These are phyloP conservation scores for Termitomyces sp. DNA, from an alignment of 768 basidiomycete genomes.

Conservation along the genomic window DNA sequence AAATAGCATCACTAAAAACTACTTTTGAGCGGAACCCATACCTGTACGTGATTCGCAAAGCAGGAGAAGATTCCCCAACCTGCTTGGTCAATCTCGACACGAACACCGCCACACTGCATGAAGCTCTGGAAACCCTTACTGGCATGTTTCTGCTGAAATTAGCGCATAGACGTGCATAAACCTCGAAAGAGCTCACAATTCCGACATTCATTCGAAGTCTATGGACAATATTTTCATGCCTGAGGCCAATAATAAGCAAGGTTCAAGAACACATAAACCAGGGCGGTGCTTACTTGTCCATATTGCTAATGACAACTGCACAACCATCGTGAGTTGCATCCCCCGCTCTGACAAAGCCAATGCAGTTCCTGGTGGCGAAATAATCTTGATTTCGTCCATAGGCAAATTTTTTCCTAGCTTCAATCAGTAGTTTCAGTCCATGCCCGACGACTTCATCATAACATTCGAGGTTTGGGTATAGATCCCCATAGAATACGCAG, in stretches of 20 bases:
- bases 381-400: slow-evolving; percentile 65
- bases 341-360: slow-evolving; percentile 74
- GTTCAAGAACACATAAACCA: background rate
- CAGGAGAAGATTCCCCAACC: slow-evolving; percentile 70
- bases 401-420: slow-evolving; percentile 59
- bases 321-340: slow-evolving; percentile 52
- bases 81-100: slow-evolving; percentile 39
- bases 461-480: slow-evolving; percentile 69
- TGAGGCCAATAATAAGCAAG: slow-evolving; percentile 5
- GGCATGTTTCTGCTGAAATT: slow-evolving; percentile 26
- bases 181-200: slow-evolving; percentile 34
- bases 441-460: slow-evolving; percentile 48
- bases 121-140: slow-evolving; percentile 41
- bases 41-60: slow-evolving; percentile 46
- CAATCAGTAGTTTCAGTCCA: slow-evolving; percentile 51
- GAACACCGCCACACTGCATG: slow-evolving; percentile 40
- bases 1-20: background rate
- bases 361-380: slow-evolving; percentile 51
- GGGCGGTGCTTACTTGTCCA: slow-evolving; percentile 27
- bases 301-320: slow-evolving; percentile 68
- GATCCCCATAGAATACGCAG: slow-evolving; percentile 85
- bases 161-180: background rate
- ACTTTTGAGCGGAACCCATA: slow-evolving; percentile 42
- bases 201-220: slow-evolving; percentile 67
- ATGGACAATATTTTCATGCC: slow-evolving; percentile 31